A percentile compares a stretch with the other conserved stretches of the same genome.
Conservation (phyloP, 352 stramenopile species). For the Phytopythium mirpurense region DNA sequence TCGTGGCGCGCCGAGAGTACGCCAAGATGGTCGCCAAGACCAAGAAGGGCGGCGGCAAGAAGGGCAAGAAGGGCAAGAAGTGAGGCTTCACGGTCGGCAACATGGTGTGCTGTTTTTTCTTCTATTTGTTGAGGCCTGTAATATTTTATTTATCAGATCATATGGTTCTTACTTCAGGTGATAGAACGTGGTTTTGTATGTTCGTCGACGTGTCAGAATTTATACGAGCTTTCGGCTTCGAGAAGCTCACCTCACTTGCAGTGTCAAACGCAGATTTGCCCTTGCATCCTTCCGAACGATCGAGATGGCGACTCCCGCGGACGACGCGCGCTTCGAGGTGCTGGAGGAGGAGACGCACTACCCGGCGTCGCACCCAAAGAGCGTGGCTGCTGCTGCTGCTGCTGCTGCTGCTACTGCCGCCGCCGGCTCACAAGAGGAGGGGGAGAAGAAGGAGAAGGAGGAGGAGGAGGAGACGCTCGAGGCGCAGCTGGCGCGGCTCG, state of each 20-base stretch:
- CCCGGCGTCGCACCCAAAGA: slow-evolving; percentile 32
- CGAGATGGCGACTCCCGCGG: neutral
- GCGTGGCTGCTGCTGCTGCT: neutral
- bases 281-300: no score
- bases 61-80: slow-evolving; percentile 34
- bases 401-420: slow-evolving; percentile 1
- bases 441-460: slow-evolving; percentile 10
- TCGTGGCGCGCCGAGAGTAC: slow-evolving; percentile 58
- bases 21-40: slow-evolving; percentile 77
- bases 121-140: no score
- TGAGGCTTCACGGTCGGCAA: no score
- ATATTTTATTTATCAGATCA: no score
- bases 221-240: no score
- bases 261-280: no score
- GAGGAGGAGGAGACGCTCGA: slow-evolving; percentile 57
- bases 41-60: slow-evolving; percentile 67
- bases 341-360: slow-evolving; percentile 84
- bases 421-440: slow-evolving; percentile 9
- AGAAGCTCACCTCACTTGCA: no score
- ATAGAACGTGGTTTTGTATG: no score
- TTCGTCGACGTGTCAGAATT: no score
- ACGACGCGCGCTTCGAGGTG: slow-evolving; percentile 71
- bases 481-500: slow-evolving; percentile 49
- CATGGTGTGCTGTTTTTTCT: no score
- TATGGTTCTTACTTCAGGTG: no score